A percentile compares a stretch with the other conserved stretches of the same genome.
These are phyloP conservation scores for Claviceps spartinae DNA, from an alignment of 2,329 filamentous ascomycete species.

Conservation along the genomic window DNA sequence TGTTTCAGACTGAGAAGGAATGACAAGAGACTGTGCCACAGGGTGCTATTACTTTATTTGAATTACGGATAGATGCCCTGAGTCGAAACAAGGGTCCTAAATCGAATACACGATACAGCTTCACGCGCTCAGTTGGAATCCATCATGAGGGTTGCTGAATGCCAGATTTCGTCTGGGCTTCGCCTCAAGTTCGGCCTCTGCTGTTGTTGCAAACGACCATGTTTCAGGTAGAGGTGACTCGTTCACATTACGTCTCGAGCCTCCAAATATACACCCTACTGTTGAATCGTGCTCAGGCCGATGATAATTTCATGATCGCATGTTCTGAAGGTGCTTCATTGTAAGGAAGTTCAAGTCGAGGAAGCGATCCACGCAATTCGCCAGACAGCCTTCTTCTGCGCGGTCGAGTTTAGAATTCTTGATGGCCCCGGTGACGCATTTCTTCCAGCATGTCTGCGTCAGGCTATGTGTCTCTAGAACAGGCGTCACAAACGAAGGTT, in stretches of 20 bases:
- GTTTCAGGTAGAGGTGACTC: background rate
- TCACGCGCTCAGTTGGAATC: too few relatives aligned
- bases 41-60: too few relatives aligned
- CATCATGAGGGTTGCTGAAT: too few relatives aligned
- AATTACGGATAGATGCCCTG: too few relatives aligned
- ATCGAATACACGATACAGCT: too few relatives aligned
- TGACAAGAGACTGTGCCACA: too few relatives aligned
- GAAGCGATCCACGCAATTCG: constrained; percentile 89
- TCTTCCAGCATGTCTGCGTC: constrained; percentile 80
- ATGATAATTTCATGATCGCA: constrained; percentile 22
- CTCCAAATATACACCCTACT: background rate
- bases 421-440: constrained; percentile 70
- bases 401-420: constrained; percentile 59
- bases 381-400: constrained; percentile 68
- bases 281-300: background rate
- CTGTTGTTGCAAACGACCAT: too few relatives aligned
- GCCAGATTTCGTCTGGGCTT: too few relatives aligned
- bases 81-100: too few relatives aligned
- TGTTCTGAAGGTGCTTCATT: constrained; percentile 66
- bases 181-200: too few relatives aligned
- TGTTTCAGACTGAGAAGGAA: too few relatives aligned
- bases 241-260: background rate
- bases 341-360: constrained; percentile 78
- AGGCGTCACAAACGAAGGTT: background rate
- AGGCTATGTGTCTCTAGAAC: constrained; percentile 37